Conservation (phyloP, 1,284 basidiomycete genomes). For the Xerocomus minutiporus region DNA sequence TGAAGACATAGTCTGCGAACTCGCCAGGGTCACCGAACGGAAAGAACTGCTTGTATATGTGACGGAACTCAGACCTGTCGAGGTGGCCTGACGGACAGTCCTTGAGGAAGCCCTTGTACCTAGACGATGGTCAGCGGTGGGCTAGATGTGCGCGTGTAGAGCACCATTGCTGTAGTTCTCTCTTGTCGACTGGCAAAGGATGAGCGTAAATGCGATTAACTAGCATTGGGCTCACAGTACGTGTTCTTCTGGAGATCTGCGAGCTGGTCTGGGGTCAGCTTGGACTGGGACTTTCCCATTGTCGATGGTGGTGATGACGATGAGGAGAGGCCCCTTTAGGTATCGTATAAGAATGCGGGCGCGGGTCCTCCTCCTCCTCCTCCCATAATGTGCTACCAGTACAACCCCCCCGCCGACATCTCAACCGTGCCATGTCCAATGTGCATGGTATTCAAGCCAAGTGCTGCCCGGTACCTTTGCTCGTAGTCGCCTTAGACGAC, state of each 20-base stretch:
- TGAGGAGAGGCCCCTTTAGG: constrained; percentile 33
- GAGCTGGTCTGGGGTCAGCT: constrained; percentile 93
- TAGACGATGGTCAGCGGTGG: constrained; percentile 32
- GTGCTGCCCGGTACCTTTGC: constrained; percentile 44
- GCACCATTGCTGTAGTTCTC: constrained; percentile 98
- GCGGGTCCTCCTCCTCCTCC: constrained; percentile 25
- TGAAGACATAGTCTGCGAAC: constrained; percentile 99
- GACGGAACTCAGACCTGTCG: constrained; percentile 93
- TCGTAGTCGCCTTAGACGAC: constrained; percentile 7
- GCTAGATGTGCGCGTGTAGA: constrained; percentile 8
- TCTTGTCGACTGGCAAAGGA: constrained; percentile 83
- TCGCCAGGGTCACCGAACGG: constrained; percentile 97
- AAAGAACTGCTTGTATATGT: constrained; percentile 99
- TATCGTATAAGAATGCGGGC: constrained; percentile 33
- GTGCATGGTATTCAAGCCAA: constrained; percentile 75
- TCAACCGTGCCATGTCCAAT: constrained; percentile 66
- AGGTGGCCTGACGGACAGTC: constrained; percentile 97
- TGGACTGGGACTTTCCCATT: constrained; percentile 97
- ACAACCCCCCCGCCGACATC: constrained; percentile 60
- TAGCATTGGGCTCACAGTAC: constrained; percentile 69
- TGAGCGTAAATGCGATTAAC: constrained; percentile 12
- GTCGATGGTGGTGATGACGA: constrained; percentile 22
- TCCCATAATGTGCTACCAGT: constrained; percentile 63
- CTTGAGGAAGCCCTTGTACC: constrained; percentile 99
- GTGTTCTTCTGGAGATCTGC: constrained; percentile 97